phyloP scores from a whole-genome alignment of 352 stramenopile species.

The Phytopythium montanum region DNA sequence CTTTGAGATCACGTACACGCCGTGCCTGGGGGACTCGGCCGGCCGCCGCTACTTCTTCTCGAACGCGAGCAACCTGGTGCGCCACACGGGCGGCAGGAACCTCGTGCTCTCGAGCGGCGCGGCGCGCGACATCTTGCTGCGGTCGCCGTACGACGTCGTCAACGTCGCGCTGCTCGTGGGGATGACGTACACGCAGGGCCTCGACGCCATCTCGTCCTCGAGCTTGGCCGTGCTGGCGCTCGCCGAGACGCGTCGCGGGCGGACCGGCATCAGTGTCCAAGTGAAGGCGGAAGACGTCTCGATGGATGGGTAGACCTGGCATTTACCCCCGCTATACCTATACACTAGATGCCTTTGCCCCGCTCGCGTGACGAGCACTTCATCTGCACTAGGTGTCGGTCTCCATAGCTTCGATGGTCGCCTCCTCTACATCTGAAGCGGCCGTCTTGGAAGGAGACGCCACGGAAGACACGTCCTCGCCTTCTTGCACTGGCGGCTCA shows the following conservation, averaged over 20 bases:
- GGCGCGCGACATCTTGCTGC: conserved; percentile 70
- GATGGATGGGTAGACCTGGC: conserved; percentile 34
- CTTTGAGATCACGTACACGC: conserved; percentile 82
- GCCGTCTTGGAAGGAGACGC: background rate
- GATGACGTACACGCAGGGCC: conserved; percentile 64
- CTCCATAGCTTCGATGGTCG: conserved; percentile 20
- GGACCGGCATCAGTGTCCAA: conserved; percentile 37
- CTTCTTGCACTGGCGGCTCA: background rate
- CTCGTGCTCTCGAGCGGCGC: conserved; percentile 71
- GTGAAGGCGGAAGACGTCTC: conserved; percentile 27
- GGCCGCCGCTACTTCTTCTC: conserved; percentile 85
- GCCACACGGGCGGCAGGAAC: conserved; percentile 61
- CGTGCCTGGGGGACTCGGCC: conserved; percentile 69
- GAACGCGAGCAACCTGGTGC: conserved; percentile 77
- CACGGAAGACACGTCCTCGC: background rate
- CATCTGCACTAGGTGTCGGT: conserved; percentile 15
- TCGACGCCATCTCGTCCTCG: conserved; percentile 62
- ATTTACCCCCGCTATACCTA: background rate
- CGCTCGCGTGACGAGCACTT: background rate
- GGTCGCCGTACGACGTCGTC: conserved; percentile 77
- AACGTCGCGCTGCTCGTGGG: conserved; percentile 74
- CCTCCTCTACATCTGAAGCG: background rate
- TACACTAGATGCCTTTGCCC: background rate
- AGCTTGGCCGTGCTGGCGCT: conserved; percentile 54
- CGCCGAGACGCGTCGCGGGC: conserved; percentile 48